Evolutionary conservation across 768 basidiomycete genomes (phyloP).

Genomic region (Hortiboletus campestris): DNA sequence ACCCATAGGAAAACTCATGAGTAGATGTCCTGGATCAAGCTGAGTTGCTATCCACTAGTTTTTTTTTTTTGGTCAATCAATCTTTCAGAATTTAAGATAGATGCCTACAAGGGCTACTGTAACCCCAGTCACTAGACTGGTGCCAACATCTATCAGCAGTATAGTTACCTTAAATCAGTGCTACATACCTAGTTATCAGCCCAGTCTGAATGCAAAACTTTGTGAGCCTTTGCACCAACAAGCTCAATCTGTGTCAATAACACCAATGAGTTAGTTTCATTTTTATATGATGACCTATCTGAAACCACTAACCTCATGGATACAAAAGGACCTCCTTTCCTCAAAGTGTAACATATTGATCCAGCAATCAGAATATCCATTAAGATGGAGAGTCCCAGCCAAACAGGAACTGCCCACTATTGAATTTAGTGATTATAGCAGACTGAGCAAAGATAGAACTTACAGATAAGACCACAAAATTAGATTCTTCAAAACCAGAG

Average conservation of each 20-base stretch:
- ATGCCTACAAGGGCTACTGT: constrained; percentile 19
- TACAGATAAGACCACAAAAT: background rate
- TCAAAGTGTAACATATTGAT: constrained; percentile 18
- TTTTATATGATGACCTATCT: background rate
- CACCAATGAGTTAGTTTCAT: background rate
- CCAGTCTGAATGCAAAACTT: constrained; percentile 29
- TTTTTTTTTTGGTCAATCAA: background rate
- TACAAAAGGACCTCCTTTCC: background rate
- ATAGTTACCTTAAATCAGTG: background rate
- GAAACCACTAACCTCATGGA: constrained; percentile 11
- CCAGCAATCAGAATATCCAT: constrained; percentile 24
- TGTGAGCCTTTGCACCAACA: constrained; percentile 15
- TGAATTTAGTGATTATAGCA: background rate
- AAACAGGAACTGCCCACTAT: constrained; percentile 22
- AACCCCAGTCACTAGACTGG: constrained; percentile 16
- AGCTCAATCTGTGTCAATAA: constrained; percentile 5
- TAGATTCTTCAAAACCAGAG: background rate
- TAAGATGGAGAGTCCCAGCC: constrained; percentile 22
- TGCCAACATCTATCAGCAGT: background rate
- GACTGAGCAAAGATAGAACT: background rate
- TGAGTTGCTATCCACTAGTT: constrained; percentile 19
- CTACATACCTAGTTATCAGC: constrained; percentile 21
- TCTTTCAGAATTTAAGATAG: background rate
- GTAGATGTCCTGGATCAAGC: constrained; percentile 18
- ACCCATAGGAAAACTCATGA: constrained; percentile 27